These are phyloP conservation scores for Plasmopara viticola DNA, from an alignment of 352 stramenopile genomes.

Conservation along the genomic window DNA sequence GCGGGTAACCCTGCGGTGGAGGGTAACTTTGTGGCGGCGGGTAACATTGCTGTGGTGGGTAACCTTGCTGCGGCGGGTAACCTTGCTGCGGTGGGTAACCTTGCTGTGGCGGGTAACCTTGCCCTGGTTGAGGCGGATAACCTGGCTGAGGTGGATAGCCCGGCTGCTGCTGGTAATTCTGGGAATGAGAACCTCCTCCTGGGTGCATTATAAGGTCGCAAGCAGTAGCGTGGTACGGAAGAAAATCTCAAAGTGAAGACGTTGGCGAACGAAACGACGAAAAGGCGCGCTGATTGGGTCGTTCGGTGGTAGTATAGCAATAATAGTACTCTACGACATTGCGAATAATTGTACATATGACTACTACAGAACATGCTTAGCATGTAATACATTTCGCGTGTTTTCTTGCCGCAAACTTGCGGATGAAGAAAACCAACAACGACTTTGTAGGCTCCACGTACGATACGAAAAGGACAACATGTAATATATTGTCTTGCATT, in stretches of 20 bases:
- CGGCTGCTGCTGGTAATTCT: constrained; percentile 29
- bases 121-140: constrained; percentile 22
- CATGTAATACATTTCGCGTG: no score
- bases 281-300: no score
- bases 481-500: no score
- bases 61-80: constrained; percentile 15
- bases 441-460: no score
- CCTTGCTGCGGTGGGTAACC: constrained; percentile 30
- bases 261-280: neutral
- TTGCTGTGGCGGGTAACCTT: constrained; percentile 1
- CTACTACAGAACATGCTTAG: no score
- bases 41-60: constrained; percentile 4
- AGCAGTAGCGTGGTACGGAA: neutral
- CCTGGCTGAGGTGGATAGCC: constrained; percentile 23
- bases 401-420: no score
- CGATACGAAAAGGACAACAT: no score
- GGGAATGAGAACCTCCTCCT: constrained; percentile 16
- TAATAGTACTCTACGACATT: no score
- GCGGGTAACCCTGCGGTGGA: constrained; percentile 33
- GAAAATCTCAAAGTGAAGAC: neutral
- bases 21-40: constrained; percentile 8
- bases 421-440: no score
- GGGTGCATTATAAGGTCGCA: constrained; percentile 13
- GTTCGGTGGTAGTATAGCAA: no score
- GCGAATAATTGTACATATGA: no score